Evolutionary conservation across 129 eudicot genomes (phyloP).

Genomic region (Glebionis coronaria): DNA sequence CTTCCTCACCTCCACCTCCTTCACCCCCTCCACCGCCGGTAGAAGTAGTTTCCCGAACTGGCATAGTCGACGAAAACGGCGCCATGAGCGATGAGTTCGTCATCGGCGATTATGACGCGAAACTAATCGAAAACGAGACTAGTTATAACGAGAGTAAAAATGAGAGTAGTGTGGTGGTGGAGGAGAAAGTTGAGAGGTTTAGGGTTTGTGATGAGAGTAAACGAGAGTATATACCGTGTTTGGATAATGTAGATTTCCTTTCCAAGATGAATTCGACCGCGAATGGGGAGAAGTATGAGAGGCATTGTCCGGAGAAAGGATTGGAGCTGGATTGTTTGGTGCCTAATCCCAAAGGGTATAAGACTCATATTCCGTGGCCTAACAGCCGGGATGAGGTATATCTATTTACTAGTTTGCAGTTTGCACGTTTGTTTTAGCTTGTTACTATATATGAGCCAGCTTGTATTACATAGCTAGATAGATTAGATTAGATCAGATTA

Average conservation of each 20-base stretch:
- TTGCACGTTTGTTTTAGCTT: conserved; percentile 14
- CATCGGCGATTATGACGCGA: conserved; percentile 64
- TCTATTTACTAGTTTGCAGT: neutral
- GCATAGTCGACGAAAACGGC: conserved; percentile 72
- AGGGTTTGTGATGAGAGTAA: conserved; percentile 64
- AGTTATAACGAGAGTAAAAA: conserved; percentile 25
- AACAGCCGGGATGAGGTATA: conserved; percentile 72
- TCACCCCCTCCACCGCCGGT: conserved; percentile 30
- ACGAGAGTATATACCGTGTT: conserved; percentile 71
- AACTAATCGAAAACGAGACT: conserved; percentile 32
- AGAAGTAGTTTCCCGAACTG: conserved; percentile 52
- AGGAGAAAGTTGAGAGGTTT: conserved; percentile 39
- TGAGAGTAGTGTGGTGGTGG: conserved; percentile 24
- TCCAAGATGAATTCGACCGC: conserved; percentile 46
- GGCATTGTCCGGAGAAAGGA: conserved; percentile 65
- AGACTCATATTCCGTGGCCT: conserved; percentile 75
- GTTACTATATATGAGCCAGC: neutral
- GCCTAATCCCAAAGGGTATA: conserved; percentile 74
- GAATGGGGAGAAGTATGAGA: conserved; percentile 63
- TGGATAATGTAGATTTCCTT: conserved; percentile 60
- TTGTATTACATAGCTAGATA: neutral
- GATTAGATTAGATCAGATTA: no score
- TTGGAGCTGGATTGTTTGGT: conserved; percentile 63
- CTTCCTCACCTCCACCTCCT: conserved; percentile 24
- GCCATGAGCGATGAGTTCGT: conserved; percentile 61